Base-by-base conservation (phyloP, 2,329 filamentous ascomycete species). In the Tolypocladium ovalisporum region DNA sequence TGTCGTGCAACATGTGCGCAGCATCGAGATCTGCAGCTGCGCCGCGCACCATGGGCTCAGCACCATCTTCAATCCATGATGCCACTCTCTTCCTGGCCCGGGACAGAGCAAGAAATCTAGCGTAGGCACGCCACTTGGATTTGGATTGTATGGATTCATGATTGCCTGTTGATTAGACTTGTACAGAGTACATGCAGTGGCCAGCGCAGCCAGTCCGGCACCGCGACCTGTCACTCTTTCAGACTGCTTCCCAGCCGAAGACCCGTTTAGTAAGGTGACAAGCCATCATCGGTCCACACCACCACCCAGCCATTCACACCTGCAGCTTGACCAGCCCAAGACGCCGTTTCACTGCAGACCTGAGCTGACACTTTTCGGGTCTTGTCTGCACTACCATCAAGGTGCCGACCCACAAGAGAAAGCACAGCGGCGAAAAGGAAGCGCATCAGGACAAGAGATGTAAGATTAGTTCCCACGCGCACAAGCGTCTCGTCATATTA, bases 21-120 rank as follows among this genome's bases (percentile, higher is more conserved):
- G 57, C 62, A 66, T 66, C 64, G 61, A 66, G 65, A 66, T 66
- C 64, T 64, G 62, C 61, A 60, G 58, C 61, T 62, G 62, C 61
- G 61, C 60, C 60, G 52, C 27, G 55, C 58, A 52, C 60, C 55
- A 57, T 61, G 58, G 54, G 57, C 17, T 19, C 36, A 49, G 32
- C 42, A 49, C 42, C 10, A 36, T 8, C 39, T 27, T 19, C 27
- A 5, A 35, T 27, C 55, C 29, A n/a, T n/a, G 53, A 37, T 22
- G 29, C 47, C 47, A 34, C 27, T 10, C n/a, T 12, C 19, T 17
- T 27, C 27, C 27, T 34, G 29, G 19, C 12, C 29, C 4, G 9
- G 6, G 5, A 13, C 29, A 7, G 29, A 5, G 17, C 29, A 12
- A 32, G 3, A 32, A 8, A 19, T 49, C 24, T 49, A 19, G 39